These are phyloP conservation scores for Flueggea neowawraea DNA, from an alignment of 441 rosid species.

Conservation along the genomic window DNA sequence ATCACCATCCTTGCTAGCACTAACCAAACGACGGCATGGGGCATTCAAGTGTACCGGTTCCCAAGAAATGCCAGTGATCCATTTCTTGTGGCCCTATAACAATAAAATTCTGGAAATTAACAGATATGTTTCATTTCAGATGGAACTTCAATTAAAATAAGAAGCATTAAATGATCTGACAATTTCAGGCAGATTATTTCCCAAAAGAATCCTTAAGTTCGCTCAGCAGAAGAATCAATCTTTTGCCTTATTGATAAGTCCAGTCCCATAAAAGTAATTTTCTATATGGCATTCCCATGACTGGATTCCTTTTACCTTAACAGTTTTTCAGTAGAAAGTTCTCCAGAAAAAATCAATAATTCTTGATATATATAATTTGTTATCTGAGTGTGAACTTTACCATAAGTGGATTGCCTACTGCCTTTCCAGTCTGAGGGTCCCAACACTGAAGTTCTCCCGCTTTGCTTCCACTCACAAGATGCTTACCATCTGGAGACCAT, in stretches of 20 bases:
- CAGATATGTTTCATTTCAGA: background rate
- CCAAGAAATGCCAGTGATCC: constrained; percentile 99
- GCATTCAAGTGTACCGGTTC: constrained; percentile 91
- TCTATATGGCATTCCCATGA: too few relatives aligned
- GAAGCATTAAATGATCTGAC: too few relatives aligned
- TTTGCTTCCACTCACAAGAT: constrained; percentile 95
- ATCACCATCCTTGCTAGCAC: constrained; percentile 99
- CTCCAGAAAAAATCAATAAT: too few relatives aligned
- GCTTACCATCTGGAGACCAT: constrained; percentile 96
- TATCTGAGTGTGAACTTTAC: constrained; percentile 30
- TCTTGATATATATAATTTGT: background rate
- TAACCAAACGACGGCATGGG: constrained; percentile 95
- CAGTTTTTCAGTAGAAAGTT: too few relatives aligned
- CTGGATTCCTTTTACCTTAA: too few relatives aligned
- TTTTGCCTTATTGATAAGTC: too few relatives aligned
- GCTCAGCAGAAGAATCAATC: too few relatives aligned
- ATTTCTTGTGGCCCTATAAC: constrained; percentile 93
- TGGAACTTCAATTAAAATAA: too few relatives aligned
- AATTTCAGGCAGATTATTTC: too few relatives aligned
- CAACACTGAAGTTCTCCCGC: constrained; percentile 89
- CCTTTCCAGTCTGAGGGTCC: constrained; percentile 85
- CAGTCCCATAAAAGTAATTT: too few relatives aligned
- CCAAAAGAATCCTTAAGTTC: too few relatives aligned
- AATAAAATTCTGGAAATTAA: constrained; percentile 14
- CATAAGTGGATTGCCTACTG: constrained; percentile 63